Evolutionary conservation across 1,284 basidiomycete species (phyloP), one percentile per base, ranked within the genome.

Genomic region (Salmacisia buchloeana): DNA sequence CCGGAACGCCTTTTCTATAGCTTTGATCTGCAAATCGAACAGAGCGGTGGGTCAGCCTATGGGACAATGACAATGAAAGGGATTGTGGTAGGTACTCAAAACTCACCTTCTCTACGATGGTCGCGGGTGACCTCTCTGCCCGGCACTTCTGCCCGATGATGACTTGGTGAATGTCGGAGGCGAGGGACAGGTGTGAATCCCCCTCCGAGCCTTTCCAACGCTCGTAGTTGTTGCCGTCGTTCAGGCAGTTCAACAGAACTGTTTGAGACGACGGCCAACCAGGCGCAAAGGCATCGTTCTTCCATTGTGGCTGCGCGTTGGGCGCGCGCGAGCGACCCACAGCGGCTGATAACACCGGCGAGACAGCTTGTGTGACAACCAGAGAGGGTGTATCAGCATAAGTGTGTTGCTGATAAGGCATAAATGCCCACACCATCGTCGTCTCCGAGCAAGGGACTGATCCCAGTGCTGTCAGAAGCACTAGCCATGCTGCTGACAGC

Each of bases 261-360:
- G 46, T 52, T 12, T 10, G 9, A 9, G 46, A 52, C 7, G 46
- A 52, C 18, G 46, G 46, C 9, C 18, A 31, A 4, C 46, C 46
- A 25, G 46, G 46, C 23, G 9, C 23, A 9, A 52, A 52, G 4
- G 46, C 46, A 29, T 52, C 23, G 46, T 52, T 52, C 25, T 52
- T 52, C 46, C 46, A 52, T 31, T 52, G 46, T 13, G 46, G 46
- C 46, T 27, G 6, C 23, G 46, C 46, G n/a, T 52, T n/a, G n/a
- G n/a, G n/a, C n/a, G n/a, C n/a, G n/a, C n/a, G n/a, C n/a, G n/a
- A n/a, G n/a, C n/a, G n/a, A n/a, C n/a, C n/a, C n/a, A n/a, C n/a
- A n/a, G n/a, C n/a, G n/a, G n/a, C n/a, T n/a, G n/a, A n/a, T n/a
- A n/a, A n/a, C n/a, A n/a, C n/a, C n/a, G n/a, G n/a, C n/a, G n/a